Evolutionary conservation across 2,329 filamentous ascomycete genomes (phyloP).

Genomic region (Colletotrichum tropicale): DNA sequence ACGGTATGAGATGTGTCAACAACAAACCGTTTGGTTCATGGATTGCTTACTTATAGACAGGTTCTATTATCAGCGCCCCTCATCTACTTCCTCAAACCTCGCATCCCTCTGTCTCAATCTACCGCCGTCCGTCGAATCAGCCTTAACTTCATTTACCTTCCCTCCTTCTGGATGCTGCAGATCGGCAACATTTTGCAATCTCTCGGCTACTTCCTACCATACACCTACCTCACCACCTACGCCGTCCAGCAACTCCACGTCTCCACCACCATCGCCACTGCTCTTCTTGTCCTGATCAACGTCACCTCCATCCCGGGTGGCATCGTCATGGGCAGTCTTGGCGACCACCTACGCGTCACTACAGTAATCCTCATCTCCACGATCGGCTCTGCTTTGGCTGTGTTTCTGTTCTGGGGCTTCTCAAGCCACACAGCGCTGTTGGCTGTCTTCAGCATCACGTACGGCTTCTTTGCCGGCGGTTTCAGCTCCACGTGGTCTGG

Average conservation of each 20-base stretch:
- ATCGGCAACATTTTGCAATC: background rate
- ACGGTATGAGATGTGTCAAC: background rate
- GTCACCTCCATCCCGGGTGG: background rate
- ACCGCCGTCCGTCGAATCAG: background rate
- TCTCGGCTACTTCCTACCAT: background rate
- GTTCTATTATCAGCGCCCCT: fast-evolving
- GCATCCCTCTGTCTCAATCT: background rate
- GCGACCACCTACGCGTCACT: background rate
- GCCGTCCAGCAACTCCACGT: background rate
- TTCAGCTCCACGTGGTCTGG: background rate
- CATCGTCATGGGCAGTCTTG: background rate
- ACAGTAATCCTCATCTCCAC: background rate
- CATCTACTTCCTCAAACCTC: background rate
- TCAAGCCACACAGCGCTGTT: background rate
- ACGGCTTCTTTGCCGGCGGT: background rate
- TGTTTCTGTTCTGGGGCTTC: background rate
- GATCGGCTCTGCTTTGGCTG: background rate
- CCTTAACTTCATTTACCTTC: background rate
- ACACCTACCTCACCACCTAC: background rate
- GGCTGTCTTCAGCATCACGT: background rate
- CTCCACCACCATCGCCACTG: background rate
- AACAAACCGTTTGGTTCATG: background rate
- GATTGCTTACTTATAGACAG: background rate
- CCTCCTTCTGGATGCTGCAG: background rate
- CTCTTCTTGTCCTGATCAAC: background rate